Base-by-base conservation (phyloP, 2,329 filamentous ascomycete genomes). In the Xylariaceae sp. region DNA sequence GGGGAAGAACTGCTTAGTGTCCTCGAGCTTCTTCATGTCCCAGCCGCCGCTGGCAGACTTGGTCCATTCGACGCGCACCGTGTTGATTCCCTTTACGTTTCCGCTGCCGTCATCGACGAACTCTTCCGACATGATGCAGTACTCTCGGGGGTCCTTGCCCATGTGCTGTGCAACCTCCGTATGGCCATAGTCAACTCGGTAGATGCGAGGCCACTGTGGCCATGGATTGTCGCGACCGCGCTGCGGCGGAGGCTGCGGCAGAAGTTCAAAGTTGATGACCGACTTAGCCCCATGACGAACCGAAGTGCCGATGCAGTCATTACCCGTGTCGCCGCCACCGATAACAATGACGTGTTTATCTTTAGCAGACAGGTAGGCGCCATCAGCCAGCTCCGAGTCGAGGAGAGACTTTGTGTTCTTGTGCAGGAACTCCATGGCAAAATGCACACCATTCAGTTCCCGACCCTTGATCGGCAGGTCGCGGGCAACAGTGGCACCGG, bases 1-100 rank as follows among this genome's bases (percentile, higher is more conserved):
- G 26, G 88, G 88, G 83, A 96, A 96, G 75, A 94, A 94, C 61
- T 96, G 81, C 70, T 94, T 85, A 46, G 85, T 90, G 26, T 86
- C 88, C 51, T 95, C 89, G 21, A 94, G 74, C 64, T 94, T 90
- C 76, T 95, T 95, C 88, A 97, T 96, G 66, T 96, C 90, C 90
- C 90, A 97, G 31, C 89, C 89, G 50, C 89, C 89, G 46, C 78
- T 82, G 18, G 86, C 75, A 38, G 81, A 87, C 73, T 89, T 92
- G 54, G 88, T 92, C 90, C 90, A 97, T 63, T 96, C 89, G 30
- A 97, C 89, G 38, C 90, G 88, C 43, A 92, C 79, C 30, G 88
- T 95, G 68, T 92, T 95, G 74, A 97, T 95, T 48, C 90, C 90
- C 73, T 88, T 94, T 59, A 97, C 88, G 50, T 83, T 83, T 60